Conservation (phyloP, 163 green algal species). For the Coccomyxa subellipsoidea region DNA sequence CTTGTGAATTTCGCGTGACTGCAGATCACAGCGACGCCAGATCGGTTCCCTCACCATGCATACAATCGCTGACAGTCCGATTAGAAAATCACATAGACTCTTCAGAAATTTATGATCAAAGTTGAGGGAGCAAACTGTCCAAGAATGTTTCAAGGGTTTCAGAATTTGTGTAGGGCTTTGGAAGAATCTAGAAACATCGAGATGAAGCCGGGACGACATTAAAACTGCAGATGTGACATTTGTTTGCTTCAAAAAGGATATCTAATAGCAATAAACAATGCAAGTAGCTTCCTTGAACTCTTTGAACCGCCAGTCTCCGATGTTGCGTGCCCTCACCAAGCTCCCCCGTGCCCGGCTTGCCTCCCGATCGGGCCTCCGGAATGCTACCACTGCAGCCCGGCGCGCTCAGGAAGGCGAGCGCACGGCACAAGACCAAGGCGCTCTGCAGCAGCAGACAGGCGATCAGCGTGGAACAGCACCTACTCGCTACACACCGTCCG, state of each 20-base stretch:
- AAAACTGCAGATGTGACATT: too few species aligned
- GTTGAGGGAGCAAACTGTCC: too few species aligned
- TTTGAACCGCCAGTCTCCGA: background rate
- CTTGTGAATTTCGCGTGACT: too few species aligned
- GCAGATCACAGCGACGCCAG: too few species aligned
- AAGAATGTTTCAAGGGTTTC: too few species aligned
- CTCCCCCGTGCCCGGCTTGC: background rate
- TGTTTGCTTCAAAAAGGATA: too few species aligned
- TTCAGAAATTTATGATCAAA: too few species aligned
- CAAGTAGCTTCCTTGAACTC: background rate
- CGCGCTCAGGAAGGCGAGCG: background rate
- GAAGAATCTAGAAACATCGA: too few species aligned
- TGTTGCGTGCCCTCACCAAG: background rate
- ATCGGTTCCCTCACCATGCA: too few species aligned
- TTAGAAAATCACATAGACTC: too few species aligned
- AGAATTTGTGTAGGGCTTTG: too few species aligned
- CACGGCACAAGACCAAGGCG: background rate
- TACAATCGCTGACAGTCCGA: too few species aligned
- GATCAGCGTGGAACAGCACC: background rate
- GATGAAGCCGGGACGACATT: background rate
- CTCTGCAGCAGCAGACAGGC: background rate
- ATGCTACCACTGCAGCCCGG: background rate
- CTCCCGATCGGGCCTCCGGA: background rate
- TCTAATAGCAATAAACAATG: background rate
- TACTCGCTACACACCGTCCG: background rate